Evolutionary conservation across 192 early-diverging fungal species (phyloP).

Genomic region (Coemansia guatemalensis): DNA sequence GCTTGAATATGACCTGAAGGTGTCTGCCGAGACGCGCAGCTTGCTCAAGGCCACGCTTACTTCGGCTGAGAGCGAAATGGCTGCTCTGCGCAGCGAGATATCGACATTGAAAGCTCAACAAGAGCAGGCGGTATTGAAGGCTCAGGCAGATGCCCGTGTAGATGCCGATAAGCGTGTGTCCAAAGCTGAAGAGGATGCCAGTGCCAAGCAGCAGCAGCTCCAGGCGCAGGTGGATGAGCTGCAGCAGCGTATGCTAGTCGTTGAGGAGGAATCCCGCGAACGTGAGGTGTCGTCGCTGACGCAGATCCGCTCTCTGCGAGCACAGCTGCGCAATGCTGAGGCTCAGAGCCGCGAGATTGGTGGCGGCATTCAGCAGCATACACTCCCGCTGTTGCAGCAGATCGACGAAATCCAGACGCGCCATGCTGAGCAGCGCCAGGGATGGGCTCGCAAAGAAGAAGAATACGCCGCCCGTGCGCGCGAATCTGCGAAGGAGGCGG

Average conservation of each 20-base stretch:
- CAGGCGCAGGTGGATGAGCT: constrained; percentile 49
- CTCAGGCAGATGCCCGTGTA: constrained; percentile 23
- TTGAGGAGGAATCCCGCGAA: constrained; percentile 41
- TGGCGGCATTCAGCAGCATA: constrained; percentile 46
- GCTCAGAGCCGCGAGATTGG: constrained; percentile 31
- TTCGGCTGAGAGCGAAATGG: constrained; percentile 18
- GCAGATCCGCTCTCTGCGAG: constrained; percentile 35
- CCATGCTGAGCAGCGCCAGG: constrained; percentile 31
- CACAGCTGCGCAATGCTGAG: constrained; percentile 39
- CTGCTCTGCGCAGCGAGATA: constrained; percentile 19
- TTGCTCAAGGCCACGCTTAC: constrained; percentile 27
- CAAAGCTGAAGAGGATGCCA: constrained; percentile 7
- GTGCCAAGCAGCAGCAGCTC: constrained; percentile 37
- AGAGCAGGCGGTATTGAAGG: constrained; percentile 14
- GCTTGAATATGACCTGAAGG: constrained; percentile 23
- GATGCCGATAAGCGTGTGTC: constrained; percentile 42
- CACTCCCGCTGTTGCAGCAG: constrained; percentile 48
- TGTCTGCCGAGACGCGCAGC: constrained; percentile 23
- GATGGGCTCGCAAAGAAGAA: constrained; percentile 32
- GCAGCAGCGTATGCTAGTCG: constrained; percentile 31
- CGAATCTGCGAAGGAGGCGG: constrained; percentile 13
- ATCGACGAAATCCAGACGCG: constrained; percentile 46
- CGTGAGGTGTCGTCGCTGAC: constrained; percentile 38
- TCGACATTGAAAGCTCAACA: constrained; percentile 5
- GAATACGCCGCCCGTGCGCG: constrained; percentile 26